Conservation (phyloP, 2,329 filamentous ascomycete species). For the Calonectria henricotiae region DNA sequence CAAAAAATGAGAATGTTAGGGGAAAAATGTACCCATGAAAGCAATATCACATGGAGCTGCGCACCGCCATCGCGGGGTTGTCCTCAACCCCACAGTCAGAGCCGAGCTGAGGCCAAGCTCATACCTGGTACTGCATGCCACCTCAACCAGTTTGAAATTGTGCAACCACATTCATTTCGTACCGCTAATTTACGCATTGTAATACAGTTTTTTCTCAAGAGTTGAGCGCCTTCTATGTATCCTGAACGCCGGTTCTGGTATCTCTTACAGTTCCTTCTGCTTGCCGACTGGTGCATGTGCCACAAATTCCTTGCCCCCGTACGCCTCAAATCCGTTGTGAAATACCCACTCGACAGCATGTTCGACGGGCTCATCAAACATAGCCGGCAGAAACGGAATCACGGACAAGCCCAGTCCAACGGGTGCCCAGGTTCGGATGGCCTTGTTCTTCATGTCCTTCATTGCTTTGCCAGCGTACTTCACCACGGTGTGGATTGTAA, state of each 20-base stretch:
- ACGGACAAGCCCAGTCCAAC: constrained; percentile 86
- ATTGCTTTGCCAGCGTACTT: constrained; percentile 90
- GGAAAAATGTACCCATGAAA: constrained; percentile 4
- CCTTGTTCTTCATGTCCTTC: constrained; percentile 84
- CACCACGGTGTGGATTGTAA: constrained; percentile 95
- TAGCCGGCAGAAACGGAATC: constrained; percentile 86
- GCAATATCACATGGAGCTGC: constrained; percentile 14
- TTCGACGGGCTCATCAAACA: constrained; percentile 96
- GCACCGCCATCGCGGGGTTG: constrained; percentile 31
- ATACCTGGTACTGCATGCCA: neutral
- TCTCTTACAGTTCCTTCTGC: constrained; percentile 62
- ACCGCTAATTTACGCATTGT: neutral
- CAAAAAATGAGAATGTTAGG: neutral
- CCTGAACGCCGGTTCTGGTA: constrained; percentile 40
- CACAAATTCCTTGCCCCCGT: constrained; percentile 76
- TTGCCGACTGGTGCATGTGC: constrained; percentile 70
- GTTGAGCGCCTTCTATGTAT: constrained; percentile 46
- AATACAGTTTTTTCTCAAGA: constrained; percentile 39
- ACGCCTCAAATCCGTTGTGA: constrained; percentile 82
- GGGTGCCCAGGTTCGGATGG: constrained; percentile 87
- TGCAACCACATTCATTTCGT: constrained; percentile 4
- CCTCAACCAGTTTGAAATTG: neutral
- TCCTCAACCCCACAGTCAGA: constrained; percentile 8
- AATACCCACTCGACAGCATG: constrained; percentile 92
- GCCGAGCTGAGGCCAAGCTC: neutral